Percentiles rank a stretch among this genome's conserved stretches.
These are phyloP conservation scores for Chalciporus chontae DNA, from an alignment of 768 basidiomycete genomes.

Conservation along the genomic window DNA sequence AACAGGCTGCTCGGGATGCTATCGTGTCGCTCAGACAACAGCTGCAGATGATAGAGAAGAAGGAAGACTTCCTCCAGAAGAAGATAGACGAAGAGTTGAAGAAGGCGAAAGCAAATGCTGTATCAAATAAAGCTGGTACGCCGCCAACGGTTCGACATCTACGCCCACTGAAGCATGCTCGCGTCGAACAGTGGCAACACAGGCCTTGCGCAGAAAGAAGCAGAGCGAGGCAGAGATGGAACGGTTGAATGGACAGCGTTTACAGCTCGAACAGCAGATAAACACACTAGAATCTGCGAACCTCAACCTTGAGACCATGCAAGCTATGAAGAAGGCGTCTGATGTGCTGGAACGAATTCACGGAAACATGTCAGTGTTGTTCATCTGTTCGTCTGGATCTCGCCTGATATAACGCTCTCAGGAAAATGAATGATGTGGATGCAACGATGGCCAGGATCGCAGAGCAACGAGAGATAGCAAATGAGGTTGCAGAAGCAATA, in stretches of 20 bases:
- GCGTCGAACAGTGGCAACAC: slow-evolving; percentile 65
- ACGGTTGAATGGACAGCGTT: slow-evolving; percentile 73
- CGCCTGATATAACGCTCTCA: slow-evolving; percentile 29
- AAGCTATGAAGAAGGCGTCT: slow-evolving; percentile 94
- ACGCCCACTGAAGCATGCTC: slow-evolving; percentile 9
- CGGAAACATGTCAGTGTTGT: slow-evolving; percentile 70
- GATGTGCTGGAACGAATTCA: slow-evolving; percentile 89
- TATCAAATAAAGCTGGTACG: slow-evolving; percentile 90
- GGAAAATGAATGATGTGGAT: slow-evolving; percentile 87
- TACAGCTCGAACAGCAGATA: slow-evolving; percentile 95
- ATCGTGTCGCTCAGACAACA: slow-evolving; percentile 93
- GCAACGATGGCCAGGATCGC: slow-evolving; percentile 81
- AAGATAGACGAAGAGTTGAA: slow-evolving; percentile 93
- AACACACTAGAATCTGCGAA: slow-evolving; percentile 97
- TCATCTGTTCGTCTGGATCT: not conserved
- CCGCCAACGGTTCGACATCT: not conserved
- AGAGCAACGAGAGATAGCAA: slow-evolving; percentile 89
- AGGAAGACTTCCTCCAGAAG: slow-evolving; percentile 94
- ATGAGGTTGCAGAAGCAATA: slow-evolving; percentile 88
- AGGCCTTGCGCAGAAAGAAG: slow-evolving; percentile 93
- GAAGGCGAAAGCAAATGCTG: slow-evolving; percentile 91
- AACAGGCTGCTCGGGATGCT: slow-evolving; percentile 84
- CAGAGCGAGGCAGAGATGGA: slow-evolving; percentile 83
- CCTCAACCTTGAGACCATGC: slow-evolving; percentile 96
- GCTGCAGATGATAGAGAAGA: slow-evolving; percentile 97